These are phyloP conservation scores for Pseudocercospora fuligena DNA, from an alignment of 2,329 filamentous ascomycete genomes.

Conservation along the genomic window DNA sequence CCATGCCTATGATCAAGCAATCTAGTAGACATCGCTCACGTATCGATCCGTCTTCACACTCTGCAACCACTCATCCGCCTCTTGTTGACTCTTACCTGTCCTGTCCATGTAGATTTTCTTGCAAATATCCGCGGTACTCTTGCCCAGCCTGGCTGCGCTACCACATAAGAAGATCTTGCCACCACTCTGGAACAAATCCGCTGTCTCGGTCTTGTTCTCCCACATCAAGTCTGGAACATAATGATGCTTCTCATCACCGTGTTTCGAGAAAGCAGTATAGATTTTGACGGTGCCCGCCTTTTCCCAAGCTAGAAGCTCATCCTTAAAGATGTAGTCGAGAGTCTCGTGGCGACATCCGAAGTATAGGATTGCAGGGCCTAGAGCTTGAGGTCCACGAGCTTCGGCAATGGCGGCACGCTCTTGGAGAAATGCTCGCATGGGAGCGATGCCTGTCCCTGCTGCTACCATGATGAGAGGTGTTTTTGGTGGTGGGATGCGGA, in stretches of 20 bases:
- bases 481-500: constrained; percentile 46
- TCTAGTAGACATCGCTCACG: constrained; percentile 37
- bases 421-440: constrained; percentile 50
- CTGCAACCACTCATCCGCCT: constrained; percentile 52
- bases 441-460: constrained; percentile 57
- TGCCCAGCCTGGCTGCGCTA: constrained; percentile 50
- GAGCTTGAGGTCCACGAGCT: constrained; percentile 33
- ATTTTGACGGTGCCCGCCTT: constrained; percentile 21
- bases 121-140: constrained; percentile 46
- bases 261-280: constrained; percentile 29
- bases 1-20: neutral
- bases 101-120: constrained; percentile 51
- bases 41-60: constrained; percentile 53
- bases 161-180: constrained; percentile 70
- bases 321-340: constrained; percentile 41
- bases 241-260: constrained; percentile 49
- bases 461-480: constrained; percentile 59
- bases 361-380: constrained; percentile 38
- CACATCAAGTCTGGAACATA: constrained; percentile 59
- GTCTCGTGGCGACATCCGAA: constrained; percentile 30
- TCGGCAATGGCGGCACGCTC: constrained; percentile 46
- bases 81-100: constrained; percentile 39
- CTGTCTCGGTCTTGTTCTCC: constrained; percentile 51
- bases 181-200: constrained; percentile 51
- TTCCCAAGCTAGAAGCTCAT: constrained; percentile 27